phyloP scores from a whole-genome alignment of 78 protist genomes.

The Pigoraptor vietnamica region DNA sequence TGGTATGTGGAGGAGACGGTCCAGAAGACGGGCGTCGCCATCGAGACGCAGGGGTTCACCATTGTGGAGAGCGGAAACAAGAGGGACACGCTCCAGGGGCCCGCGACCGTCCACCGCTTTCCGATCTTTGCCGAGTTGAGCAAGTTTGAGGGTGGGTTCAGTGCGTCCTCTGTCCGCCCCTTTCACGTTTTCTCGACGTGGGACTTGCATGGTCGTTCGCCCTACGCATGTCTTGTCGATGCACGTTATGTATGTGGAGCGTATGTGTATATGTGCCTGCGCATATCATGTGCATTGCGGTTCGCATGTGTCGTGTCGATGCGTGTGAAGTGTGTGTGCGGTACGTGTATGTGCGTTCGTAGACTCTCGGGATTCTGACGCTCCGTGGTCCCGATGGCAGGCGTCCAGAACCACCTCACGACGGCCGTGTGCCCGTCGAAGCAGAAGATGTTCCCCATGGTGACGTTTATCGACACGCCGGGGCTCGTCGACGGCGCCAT shows the following conservation, averaged over 20 bases:
- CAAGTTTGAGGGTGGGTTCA: not conserved
- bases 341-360: too few species aligned
- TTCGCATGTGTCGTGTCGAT: too few species aligned
- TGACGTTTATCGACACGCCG: slow-evolving; percentile 53
- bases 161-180: too few species aligned
- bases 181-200: too few species aligned
- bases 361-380: too few species aligned
- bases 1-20: slow-evolving; percentile 29
- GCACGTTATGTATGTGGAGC: too few species aligned
- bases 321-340: too few species aligned
- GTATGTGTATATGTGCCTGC: too few species aligned
- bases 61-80: slow-evolving; percentile 13
- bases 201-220: too few species aligned
- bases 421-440: slow-evolving; percentile 19
- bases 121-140: not conserved
- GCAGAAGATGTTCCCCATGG: slow-evolving; percentile 14
- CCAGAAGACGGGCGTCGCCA: slow-evolving; percentile 44
- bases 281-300: too few species aligned
- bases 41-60: slow-evolving; percentile 44
- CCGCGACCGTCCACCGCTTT: slow-evolving; percentile 18
- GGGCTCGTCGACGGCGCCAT: slow-evolving; percentile 54
- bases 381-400: too few species aligned
- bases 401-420: not conserved
- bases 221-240: too few species aligned
- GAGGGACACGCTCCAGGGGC: slow-evolving; percentile 18